Evolutionary conservation across 805 yeast species (phyloP), one percentile per base, ranked within the genome.

Genomic region (Metschnikowia reukaufii): DNA sequence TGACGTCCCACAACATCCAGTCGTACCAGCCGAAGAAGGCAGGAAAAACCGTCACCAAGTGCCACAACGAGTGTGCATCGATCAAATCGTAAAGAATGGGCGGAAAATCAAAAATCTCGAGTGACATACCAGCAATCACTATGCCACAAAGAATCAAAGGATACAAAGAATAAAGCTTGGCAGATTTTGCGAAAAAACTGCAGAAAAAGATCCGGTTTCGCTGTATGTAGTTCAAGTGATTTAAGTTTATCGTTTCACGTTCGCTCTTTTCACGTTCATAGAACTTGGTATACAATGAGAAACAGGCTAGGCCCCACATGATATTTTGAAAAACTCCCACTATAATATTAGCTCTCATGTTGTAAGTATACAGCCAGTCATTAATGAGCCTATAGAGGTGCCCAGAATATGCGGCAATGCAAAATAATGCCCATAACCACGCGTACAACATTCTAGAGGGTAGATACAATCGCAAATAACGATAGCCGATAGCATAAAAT

Each of bases 301-400:
- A 72, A 49, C 74, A 69, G 16, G 63, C 50, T 8, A 58, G 42
- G 20, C 52, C 58, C 58, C 70, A 60, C 17, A 63, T 51, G 2
- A 77, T 50, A 62, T 90, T 86, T 58, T 92, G 97, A 4, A 84
- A 51, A 3, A 90, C 47, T 0, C 97, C 99, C 42, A 89, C 77
- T 0, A 77, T 64, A 1, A 94, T 83, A 59, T 94, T 92, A 21
- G 94, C 96, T 53, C 79, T 77, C 98, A 94, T 92, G 67, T 92
- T 92, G 64, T 94, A 94, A 1, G 95, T 84, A 66, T 92, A 92
- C 48, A 89, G 86, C 92, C 97, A 92, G 55, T 84, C 85, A 9
- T 78, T 62, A 12, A 77, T 68, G 29, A 94, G 69, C 50, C 92
- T 75, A 29, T 77, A 61, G 10, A 94, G 71, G 64, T 92, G 99